phyloP scores from a whole-genome alignment of 2,329 filamentous ascomycete genomes.

The Leptographium flavum region DNA sequence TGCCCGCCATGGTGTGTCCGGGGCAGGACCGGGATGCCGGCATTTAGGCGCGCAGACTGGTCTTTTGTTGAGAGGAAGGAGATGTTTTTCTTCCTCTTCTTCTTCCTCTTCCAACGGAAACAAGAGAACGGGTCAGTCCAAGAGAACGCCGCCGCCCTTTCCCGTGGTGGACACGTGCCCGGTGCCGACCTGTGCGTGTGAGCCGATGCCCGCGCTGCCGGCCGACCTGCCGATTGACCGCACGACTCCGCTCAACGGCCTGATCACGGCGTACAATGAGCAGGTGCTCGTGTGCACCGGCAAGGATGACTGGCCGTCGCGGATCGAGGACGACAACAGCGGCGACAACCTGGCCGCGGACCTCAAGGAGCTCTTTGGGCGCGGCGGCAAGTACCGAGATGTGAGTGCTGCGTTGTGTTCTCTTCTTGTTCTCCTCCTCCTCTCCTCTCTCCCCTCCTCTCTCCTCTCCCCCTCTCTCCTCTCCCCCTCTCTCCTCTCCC shows the following conservation, averaged over 20 bases:
- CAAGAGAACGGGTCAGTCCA: too few species aligned
- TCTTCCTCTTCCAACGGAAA: too few species aligned
- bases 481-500: neutral
- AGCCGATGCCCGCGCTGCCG: constrained; percentile 49
- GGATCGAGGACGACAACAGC: constrained; percentile 68
- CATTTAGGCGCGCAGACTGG: too few species aligned
- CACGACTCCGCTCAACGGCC: constrained; percentile 54
- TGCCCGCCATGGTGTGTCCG: neutral
- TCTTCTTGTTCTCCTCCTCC: neutral
- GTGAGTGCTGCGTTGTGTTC: constrained; percentile 26
- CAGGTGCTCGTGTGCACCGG: constrained; percentile 78
- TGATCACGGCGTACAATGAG: constrained; percentile 64
- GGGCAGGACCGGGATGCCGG: neutral
- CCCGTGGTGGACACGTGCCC: constrained; percentile 48
- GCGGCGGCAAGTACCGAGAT: constrained; percentile 52
- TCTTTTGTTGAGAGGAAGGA: too few species aligned
- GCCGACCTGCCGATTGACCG: constrained; percentile 61
- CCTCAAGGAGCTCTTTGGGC: constrained; percentile 54
- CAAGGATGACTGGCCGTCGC: constrained; percentile 63
- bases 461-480: neutral
- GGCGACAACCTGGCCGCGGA: constrained; percentile 54
- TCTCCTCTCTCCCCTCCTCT: neutral
- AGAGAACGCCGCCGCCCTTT: constrained; percentile 16
- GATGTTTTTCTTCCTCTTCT: too few species aligned
- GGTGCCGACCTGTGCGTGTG: constrained; percentile 60